Evolutionary conservation across 1,284 basidiomycete species (phyloP).

Genomic region (Ustilago hordei): DNA sequence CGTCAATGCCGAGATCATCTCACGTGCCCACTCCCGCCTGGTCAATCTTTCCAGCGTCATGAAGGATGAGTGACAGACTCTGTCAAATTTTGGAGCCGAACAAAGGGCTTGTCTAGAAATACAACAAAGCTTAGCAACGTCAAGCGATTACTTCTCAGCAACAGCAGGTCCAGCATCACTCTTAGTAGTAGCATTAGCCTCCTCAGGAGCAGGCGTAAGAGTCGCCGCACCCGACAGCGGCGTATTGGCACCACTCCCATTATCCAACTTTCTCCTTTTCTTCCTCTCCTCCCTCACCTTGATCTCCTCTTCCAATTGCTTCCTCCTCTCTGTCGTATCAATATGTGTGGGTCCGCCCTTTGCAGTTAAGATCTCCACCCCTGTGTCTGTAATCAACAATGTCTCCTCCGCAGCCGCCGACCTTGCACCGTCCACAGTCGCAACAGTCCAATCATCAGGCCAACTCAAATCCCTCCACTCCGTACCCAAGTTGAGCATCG

Average conservation of each 20-base stretch:
- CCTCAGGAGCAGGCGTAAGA: slow-evolving; percentile 34
- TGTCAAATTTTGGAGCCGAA: background rate
- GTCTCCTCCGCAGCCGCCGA: slow-evolving; percentile 68
- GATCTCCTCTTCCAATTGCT: slow-evolving; percentile 41
- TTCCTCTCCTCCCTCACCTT: slow-evolving; percentile 42
- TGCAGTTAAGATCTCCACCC: slow-evolving; percentile 68
- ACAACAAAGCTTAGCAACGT: background rate
- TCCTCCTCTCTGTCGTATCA: slow-evolving; percentile 63
- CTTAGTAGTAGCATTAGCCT: slow-evolving; percentile 38
- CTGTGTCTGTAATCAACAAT: slow-evolving; percentile 64
- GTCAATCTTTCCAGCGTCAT: background rate
- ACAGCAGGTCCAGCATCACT: slow-evolving; percentile 19
- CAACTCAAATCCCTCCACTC: slow-evolving; percentile 64
- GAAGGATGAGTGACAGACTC: background rate
- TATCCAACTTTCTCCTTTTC: slow-evolving; percentile 45
- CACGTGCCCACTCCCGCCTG: background rate
- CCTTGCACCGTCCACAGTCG: slow-evolving; percentile 63
- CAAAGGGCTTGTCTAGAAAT: slow-evolving; percentile 15
- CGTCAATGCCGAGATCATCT: slow-evolving; percentile 1
- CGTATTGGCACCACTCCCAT: slow-evolving; percentile 13
- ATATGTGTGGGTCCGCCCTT: slow-evolving; percentile 59
- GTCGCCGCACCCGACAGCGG: slow-evolving; percentile 39
- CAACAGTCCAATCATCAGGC: slow-evolving; percentile 69
- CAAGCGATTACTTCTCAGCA: slow-evolving; percentile 8
- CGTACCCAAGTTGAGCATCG: slow-evolving; percentile 67